These are phyloP conservation scores for Rhododendron ovatum DNA, from an alignment of 148 eudicot species.

Conservation along the genomic window DNA sequence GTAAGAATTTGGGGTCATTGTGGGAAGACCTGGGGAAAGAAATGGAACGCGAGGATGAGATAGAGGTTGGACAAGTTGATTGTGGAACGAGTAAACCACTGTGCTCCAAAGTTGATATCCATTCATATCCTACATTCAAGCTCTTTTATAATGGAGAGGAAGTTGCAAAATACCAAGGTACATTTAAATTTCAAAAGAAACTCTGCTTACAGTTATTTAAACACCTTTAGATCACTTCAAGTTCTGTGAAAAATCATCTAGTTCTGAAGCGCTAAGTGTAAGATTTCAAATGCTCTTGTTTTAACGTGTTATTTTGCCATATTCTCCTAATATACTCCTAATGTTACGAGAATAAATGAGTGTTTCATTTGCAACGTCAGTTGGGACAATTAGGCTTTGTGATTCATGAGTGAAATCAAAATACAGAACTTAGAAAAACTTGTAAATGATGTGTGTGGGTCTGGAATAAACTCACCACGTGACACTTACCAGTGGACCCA, in stretches of 20 bases:
- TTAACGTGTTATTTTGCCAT: not conserved
- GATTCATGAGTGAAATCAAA: not conserved
- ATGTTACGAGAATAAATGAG: not conserved
- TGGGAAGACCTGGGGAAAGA: slow-evolving; percentile 94
- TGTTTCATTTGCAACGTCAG: not conserved
- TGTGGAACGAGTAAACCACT: slow-evolving; percentile 69
- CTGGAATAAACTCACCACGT: not conserved
- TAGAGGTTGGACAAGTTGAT: slow-evolving; percentile 89
- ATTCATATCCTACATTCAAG: slow-evolving; percentile 97
- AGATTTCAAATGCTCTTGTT: not conserved
- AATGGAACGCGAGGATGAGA: slow-evolving; percentile 96
- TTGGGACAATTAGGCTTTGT: not conserved
- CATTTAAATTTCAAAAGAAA: not conserved
- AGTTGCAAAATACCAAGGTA: slow-evolving; percentile 79
- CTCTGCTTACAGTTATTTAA: not conserved
- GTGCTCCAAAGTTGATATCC: slow-evolving; percentile 83
- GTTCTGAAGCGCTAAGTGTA: not conserved
- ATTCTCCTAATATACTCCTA: not conserved
- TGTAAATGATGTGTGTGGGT: not conserved
- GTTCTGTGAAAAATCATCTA: not conserved
- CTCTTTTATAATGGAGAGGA: slow-evolving; percentile 95
- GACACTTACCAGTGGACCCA: not conserved
- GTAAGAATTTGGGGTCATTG: slow-evolving; percentile 81
- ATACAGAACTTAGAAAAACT: not conserved
- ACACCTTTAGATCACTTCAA: not conserved